Percentiles rank a stretch among this genome's conserved stretches.
Conservation (phyloP, 2,329 filamentous ascomycete species). For the Fusarium agapanthi region DNA sequence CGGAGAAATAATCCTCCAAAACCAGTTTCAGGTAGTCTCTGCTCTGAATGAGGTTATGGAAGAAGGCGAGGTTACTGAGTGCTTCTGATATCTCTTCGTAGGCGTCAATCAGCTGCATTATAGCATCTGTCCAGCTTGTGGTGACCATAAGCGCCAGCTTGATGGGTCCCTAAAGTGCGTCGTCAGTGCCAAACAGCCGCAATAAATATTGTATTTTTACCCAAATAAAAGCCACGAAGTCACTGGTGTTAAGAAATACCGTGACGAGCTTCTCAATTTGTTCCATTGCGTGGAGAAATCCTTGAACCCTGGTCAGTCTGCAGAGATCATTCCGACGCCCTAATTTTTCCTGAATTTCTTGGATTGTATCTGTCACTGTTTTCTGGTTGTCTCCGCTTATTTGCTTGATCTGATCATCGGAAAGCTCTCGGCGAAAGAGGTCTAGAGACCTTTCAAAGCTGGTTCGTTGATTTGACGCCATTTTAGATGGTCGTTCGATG, state of each 20-base stretch:
- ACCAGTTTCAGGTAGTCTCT: rapidly evolving
- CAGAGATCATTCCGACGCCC: background rate
- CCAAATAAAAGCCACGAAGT: background rate
- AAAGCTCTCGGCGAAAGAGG: background rate
- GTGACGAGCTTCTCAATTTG: background rate
- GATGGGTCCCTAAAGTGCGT: background rate
- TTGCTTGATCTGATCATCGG: background rate
- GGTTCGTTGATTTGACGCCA: background rate
- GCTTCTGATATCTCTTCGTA: conserved; percentile 2
- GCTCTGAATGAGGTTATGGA: background rate
- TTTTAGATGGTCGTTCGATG: rapidly evolving
- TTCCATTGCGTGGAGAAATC: background rate
- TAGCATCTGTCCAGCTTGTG: rapidly evolving
- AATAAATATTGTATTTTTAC: too few species aligned
- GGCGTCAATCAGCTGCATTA: background rate
- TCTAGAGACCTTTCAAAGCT: background rate
- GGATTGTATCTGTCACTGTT: rapidly evolving
- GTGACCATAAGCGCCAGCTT: conserved; percentile 13
- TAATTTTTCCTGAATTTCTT: background rate
- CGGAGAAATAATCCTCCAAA: background rate
- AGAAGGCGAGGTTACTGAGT: rapidly evolving
- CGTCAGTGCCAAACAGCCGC: too few species aligned
- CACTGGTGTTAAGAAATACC: background rate
- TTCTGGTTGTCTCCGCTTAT: background rate
- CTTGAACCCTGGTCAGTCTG: background rate